These are phyloP conservation scores for Candolleomyces aberdarensis DNA, from an alignment of 768 basidiomycete genomes.

Conservation along the genomic window DNA sequence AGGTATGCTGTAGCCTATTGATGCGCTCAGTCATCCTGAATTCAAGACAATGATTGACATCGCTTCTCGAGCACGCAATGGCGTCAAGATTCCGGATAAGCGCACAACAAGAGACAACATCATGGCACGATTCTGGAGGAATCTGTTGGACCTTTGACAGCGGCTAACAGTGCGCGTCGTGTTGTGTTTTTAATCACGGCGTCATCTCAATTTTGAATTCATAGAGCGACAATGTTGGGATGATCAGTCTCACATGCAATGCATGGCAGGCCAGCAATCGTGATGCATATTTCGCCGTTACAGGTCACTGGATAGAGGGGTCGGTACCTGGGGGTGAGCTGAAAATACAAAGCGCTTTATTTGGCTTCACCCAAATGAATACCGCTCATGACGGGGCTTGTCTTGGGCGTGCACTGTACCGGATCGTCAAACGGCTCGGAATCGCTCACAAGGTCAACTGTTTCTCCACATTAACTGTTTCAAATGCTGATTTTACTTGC, in stretches of 20 bases:
- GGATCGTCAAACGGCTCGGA: constrained; percentile 22
- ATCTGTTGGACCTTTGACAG: not conserved
- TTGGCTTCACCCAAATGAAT: constrained; percentile 37
- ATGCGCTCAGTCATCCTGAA: too few species aligned
- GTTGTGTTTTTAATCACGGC: not conserved
- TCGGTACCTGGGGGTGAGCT: too few species aligned
- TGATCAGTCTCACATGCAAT: constrained; percentile 28
- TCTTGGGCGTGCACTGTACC: constrained; percentile 36
- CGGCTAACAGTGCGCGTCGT: not conserved
- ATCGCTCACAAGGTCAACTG: constrained; percentile 26
- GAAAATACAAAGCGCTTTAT: constrained; percentile 8
- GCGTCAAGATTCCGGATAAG: constrained; percentile 32
- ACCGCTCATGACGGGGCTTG: constrained; percentile 30
- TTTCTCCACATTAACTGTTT: too few species aligned
- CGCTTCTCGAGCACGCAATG: constrained; percentile 32
- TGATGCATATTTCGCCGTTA: constrained; percentile 37
- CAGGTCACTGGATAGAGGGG: constrained; percentile 34
- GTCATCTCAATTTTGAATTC: not conserved
- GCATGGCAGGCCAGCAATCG: constrained; percentile 38
- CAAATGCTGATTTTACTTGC: constrained; percentile 12
- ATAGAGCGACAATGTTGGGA: too few species aligned
- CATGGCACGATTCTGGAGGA: constrained; percentile 24
- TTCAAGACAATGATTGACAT: constrained; percentile 29
- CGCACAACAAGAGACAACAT: constrained; percentile 25
- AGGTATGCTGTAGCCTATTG: too few species aligned